These are phyloP conservation scores for Hevea brasiliensis DNA, from an alignment of 345 rosid species.

Conservation along the genomic window DNA sequence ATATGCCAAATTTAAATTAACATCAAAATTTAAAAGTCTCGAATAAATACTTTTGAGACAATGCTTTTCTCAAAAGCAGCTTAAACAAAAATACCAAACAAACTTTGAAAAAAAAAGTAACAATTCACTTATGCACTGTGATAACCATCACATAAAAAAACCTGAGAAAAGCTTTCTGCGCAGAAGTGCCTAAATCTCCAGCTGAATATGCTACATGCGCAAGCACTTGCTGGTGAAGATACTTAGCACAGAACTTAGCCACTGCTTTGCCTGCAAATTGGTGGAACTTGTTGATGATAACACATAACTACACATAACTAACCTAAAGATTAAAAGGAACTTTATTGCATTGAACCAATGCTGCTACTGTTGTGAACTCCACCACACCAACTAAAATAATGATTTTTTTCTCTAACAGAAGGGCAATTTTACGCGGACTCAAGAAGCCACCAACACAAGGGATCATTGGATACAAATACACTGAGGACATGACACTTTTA, in stretches of 20 bases:
- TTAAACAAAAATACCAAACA: too few relatives aligned
- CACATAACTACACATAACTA: not conserved
- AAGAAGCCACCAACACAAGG: not conserved
- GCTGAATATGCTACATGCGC: constrained; percentile 58
- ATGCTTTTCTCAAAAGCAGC: too few relatives aligned
- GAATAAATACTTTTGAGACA: too few relatives aligned
- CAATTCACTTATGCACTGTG: not conserved
- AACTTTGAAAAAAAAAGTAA: too few relatives aligned
- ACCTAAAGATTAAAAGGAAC: not conserved
- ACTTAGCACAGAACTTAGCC: constrained; percentile 89
- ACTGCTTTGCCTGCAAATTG: constrained; percentile 75
- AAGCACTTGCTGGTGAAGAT: constrained; percentile 80
- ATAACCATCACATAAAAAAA: constrained; percentile 17
- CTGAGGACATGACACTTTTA: not conserved
- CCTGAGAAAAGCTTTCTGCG: constrained; percentile 86
- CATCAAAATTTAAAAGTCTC: too few relatives aligned
- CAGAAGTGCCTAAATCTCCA: constrained; percentile 68
- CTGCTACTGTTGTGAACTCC: not conserved
- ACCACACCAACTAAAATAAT: not conserved
- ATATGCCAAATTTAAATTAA: too few relatives aligned
- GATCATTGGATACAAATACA: not conserved
- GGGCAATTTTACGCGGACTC: not conserved
- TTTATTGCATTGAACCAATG: not conserved
- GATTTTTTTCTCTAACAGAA: not conserved
- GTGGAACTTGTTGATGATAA: not conserved